Conservation (phyloP, 176 grass and related monocot species). For the Panicum miliaceum region DNA sequence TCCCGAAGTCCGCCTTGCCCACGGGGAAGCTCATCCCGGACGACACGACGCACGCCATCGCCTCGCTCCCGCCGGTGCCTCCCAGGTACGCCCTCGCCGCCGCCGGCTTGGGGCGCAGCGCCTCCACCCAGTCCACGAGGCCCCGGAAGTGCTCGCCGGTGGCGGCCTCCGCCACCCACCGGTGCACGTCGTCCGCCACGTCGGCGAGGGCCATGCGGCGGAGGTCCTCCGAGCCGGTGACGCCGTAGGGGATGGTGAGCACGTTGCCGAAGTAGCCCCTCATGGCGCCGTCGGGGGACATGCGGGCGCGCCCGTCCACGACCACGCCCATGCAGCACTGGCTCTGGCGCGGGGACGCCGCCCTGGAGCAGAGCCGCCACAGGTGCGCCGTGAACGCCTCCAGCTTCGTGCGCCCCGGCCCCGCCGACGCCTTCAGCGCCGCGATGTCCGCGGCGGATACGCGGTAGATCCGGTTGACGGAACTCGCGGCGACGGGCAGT, state of each 20-base stretch:
- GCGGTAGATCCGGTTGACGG: slow-evolving; percentile 72
- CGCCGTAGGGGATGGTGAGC: slow-evolving; percentile 68
- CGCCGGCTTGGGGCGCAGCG: slow-evolving; percentile 45
- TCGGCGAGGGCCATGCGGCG: slow-evolving; percentile 42
- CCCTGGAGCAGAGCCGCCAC: slow-evolving; percentile 58
- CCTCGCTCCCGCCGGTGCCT: slow-evolving; percentile 14
- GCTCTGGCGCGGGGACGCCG: slow-evolving; percentile 7
- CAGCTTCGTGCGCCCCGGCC: slow-evolving; percentile 50
- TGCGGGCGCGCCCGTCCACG: slow-evolving; percentile 62
- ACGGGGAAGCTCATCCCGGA: slow-evolving; percentile 59
- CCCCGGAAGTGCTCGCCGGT: slow-evolving; percentile 60
- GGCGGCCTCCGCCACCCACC: slow-evolving; percentile 52
- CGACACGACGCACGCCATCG: slow-evolving; percentile 58
- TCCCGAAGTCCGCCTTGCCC: slow-evolving; percentile 56
- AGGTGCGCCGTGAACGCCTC: slow-evolving; percentile 75
- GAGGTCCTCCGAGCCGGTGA: slow-evolving; percentile 13
- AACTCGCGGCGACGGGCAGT: neutral
- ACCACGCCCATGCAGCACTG: slow-evolving; percentile 74
- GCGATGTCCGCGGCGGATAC: slow-evolving; percentile 47
- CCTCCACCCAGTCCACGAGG: slow-evolving; percentile 67
- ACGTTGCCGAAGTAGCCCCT: slow-evolving; percentile 70
- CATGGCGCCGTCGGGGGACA: slow-evolving; percentile 44
- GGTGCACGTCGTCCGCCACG: slow-evolving; percentile 58
- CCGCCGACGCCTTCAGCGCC: slow-evolving; percentile 34
- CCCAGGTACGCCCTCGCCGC: slow-evolving; percentile 54